Evolutionary conservation across 495 filamentous ascomycete species (phyloP).

Genomic region (Xylaria telfairii): DNA sequence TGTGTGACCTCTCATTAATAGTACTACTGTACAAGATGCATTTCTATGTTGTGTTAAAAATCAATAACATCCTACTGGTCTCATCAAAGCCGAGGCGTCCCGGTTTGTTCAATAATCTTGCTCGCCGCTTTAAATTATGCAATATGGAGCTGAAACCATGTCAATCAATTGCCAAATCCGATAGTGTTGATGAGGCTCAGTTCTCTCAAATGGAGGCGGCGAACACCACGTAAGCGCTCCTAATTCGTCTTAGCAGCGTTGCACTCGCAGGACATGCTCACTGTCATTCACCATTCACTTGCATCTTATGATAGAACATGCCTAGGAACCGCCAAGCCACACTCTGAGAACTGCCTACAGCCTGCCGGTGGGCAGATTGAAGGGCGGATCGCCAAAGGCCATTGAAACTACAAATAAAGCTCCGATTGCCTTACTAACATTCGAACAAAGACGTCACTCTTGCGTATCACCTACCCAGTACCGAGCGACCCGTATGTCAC

Average conservation of each 20-base stretch:
- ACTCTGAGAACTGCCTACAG: background rate
- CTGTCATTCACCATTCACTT: background rate
- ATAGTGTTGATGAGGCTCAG: conserved; percentile 4
- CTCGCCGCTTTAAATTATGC: conserved; percentile 1
- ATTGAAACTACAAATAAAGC: background rate
- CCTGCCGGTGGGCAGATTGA: background rate
- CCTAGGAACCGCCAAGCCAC: background rate
- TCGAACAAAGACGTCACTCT: background rate
- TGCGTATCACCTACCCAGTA: background rate
- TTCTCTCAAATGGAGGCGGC: background rate
- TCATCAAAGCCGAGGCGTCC: background rate
- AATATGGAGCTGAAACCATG: background rate
- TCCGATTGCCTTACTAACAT: background rate
- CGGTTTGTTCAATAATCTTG: background rate
- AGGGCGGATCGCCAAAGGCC: background rate
- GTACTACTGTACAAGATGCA: too few species aligned
- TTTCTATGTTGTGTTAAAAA: too few species aligned
- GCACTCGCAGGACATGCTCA: conserved; percentile 1
- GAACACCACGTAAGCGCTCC: background rate
- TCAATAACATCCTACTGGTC: too few species aligned
- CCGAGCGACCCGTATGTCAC: background rate
- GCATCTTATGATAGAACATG: background rate
- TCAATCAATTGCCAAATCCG: background rate
- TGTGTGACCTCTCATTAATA: too few species aligned
- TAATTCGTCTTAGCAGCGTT: background rate